These are phyloP conservation scores for Cercospora sp. DNA, from an alignment of 2,329 filamentous ascomycete genomes.

Conservation along the genomic window DNA sequence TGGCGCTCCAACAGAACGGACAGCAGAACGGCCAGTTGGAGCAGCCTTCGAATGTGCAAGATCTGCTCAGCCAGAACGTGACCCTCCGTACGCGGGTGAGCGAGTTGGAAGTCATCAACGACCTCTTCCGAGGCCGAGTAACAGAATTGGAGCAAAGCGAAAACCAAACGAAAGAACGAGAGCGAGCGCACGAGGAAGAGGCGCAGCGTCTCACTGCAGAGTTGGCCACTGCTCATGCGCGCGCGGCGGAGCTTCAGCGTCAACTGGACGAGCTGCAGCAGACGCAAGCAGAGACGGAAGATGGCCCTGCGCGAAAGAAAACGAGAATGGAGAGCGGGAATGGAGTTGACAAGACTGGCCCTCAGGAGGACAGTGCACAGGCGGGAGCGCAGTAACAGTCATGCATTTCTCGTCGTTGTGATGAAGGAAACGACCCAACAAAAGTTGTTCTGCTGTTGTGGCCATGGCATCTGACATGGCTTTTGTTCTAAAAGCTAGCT, in stretches of 20 bases:
- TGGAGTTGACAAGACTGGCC: background rate
- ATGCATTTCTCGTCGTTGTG: background rate
- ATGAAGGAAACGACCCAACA: background rate
- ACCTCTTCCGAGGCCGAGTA: constrained; percentile 66
- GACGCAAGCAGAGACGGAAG: background rate
- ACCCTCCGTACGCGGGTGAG: constrained; percentile 92
- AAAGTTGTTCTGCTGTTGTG: background rate
- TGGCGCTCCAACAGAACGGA: constrained; percentile 58
- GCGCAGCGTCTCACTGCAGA: constrained; percentile 60
- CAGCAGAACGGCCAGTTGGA: constrained; percentile 59
- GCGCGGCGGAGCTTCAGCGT: constrained; percentile 25
- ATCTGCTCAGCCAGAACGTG: constrained; percentile 75
- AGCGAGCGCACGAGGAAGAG: constrained; percentile 58
- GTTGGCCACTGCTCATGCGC: constrained; percentile 52
- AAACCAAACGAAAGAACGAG: constrained; percentile 62
- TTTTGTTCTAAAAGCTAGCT: background rate
- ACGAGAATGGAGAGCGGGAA: constrained; percentile 19
- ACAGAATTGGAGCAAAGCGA: constrained; percentile 75
- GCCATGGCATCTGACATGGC: background rate
- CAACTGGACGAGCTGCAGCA: constrained; percentile 24
- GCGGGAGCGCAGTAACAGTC: constrained; percentile 10
- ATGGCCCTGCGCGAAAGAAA: constrained; percentile 28
- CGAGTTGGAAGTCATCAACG: constrained; percentile 90
- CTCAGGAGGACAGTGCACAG: constrained; percentile 13
- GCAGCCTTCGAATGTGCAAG: constrained; percentile 59